Evolutionary conservation across 2,329 filamentous ascomycete species (phyloP).

Genomic region (Blastomyces emzantsi): DNA sequence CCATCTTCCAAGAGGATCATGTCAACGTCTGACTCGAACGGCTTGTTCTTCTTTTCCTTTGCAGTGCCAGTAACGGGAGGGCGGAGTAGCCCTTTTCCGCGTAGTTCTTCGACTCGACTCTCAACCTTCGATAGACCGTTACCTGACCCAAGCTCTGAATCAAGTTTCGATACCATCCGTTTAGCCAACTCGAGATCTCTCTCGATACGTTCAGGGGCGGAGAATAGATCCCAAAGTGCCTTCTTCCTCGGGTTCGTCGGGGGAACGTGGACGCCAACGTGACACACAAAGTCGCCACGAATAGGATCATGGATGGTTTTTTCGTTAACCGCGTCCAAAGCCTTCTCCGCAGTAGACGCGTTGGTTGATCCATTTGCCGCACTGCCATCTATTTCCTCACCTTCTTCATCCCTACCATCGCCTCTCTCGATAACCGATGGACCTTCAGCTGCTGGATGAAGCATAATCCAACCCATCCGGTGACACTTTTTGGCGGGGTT

Average conservation of each 20-base stretch:
- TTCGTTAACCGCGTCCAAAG: slow-evolving; percentile 88
- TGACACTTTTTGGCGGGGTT: slow-evolving; percentile 97
- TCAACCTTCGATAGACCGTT: slow-evolving; percentile 75
- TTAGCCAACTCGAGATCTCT: slow-evolving; percentile 79
- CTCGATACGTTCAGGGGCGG: slow-evolving; percentile 83
- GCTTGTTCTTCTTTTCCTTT: slow-evolving; percentile 46
- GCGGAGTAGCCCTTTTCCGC: slow-evolving; percentile 66
- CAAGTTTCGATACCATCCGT: slow-evolving; percentile 73
- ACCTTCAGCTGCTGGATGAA: slow-evolving; percentile 68
- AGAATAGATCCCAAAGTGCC: slow-evolving; percentile 94
- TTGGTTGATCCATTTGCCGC: slow-evolving; percentile 26
- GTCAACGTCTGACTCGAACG: slow-evolving; percentile 26
- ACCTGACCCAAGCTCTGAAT: slow-evolving; percentile 69
- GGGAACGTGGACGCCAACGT: slow-evolving; percentile 91
- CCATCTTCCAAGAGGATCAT: slow-evolving; percentile 49
- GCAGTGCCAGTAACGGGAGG: slow-evolving; percentile 42
- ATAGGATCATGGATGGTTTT: slow-evolving; percentile 95
- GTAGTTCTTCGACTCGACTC: slow-evolving; percentile 73
- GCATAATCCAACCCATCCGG: slow-evolving; percentile 96
- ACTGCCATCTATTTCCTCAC: slow-evolving; percentile 42
- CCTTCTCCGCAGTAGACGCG: slow-evolving; percentile 63
- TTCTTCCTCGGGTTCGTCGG: slow-evolving; percentile 83
- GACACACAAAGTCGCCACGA: slow-evolving; percentile 92
- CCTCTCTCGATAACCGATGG: slow-evolving; percentile 57
- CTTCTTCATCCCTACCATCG: slow-evolving; percentile 62